Evolutionary conservation across 257 asterid genomes (phyloP).

Genomic region (Echium plantagineum): DNA sequence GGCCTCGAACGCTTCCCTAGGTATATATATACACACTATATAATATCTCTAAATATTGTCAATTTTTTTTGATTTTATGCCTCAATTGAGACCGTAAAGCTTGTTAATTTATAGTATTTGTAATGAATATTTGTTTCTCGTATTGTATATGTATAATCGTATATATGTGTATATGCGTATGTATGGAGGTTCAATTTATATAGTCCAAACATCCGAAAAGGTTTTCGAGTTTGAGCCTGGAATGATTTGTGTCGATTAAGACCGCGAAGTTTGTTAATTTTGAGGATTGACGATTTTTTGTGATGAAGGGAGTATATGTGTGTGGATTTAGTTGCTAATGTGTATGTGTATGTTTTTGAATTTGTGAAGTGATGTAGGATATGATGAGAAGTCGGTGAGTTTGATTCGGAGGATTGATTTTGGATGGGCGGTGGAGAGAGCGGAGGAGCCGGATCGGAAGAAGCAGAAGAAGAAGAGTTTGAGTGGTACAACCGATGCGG

Average conservation of each 20-base stretch:
- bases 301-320: background rate
- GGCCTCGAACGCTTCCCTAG: constrained; percentile 74
- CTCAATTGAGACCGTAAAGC: no score
- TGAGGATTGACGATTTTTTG: no score
- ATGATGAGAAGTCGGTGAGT: constrained; percentile 64
- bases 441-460: constrained; percentile 37
- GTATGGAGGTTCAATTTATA: no score
- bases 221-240: no score
- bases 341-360: background rate
- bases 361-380: constrained; percentile 57
- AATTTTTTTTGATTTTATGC: no score
- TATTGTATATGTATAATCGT: no score
- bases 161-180: no score
- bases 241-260: no score
- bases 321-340: background rate
- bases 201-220: no score
- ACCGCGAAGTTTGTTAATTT: no score
- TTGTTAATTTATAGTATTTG: no score
- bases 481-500: constrained; percentile 13
- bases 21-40: constrained; percentile 16
- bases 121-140: no score
- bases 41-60: background rate
- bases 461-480: constrained; percentile 52
- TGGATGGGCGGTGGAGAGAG: constrained; percentile 92
- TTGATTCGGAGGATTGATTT: constrained; percentile 82